Evolutionary conservation across 2,329 filamentous ascomycete species (phyloP).

Genomic region (Ophiocordyceps sinensis): DNA sequence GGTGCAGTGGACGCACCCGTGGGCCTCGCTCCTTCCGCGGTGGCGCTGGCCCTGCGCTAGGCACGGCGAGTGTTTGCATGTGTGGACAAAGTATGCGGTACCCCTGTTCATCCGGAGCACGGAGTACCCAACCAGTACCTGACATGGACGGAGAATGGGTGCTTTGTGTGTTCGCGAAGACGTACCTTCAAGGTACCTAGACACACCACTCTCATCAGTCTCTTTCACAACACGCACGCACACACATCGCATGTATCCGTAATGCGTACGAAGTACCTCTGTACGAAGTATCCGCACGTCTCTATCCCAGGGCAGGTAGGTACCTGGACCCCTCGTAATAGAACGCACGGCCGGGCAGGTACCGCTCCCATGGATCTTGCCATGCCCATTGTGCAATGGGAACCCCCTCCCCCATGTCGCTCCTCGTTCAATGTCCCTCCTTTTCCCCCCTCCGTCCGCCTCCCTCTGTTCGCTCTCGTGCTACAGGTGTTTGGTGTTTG

Average conservation of each 20-base stretch:
- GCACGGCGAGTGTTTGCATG: no score
- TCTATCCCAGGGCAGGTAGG: background rate
- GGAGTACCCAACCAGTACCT: no score
- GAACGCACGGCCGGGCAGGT: slow-evolving; percentile 1
- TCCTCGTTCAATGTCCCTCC: background rate
- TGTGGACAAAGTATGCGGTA: no score
- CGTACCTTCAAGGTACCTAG: background rate
- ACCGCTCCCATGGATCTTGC: slow-evolving; percentile 1
- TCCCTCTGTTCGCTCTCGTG: slow-evolving; percentile 5
- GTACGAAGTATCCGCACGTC: no score
- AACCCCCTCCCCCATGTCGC: background rate
- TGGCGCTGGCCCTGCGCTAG: no score
- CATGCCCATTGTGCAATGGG: slow-evolving; percentile 1
- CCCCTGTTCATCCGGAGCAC: no score
- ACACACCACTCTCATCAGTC: background rate
- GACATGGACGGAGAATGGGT: no score
- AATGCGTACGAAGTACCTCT: no score
- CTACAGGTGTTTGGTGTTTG: background rate
- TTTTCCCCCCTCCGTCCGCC: slow-evolving; percentile 4
- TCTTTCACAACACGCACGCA: no score
- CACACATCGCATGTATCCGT: no score
- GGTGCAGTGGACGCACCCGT: no score
- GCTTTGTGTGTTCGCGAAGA: background rate
- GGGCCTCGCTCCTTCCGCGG: no score
- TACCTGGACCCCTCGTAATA: background rate